Base-by-base conservation (phyloP, 495 filamentous ascomycete genomes). In the Penicillium soppii region DNA sequence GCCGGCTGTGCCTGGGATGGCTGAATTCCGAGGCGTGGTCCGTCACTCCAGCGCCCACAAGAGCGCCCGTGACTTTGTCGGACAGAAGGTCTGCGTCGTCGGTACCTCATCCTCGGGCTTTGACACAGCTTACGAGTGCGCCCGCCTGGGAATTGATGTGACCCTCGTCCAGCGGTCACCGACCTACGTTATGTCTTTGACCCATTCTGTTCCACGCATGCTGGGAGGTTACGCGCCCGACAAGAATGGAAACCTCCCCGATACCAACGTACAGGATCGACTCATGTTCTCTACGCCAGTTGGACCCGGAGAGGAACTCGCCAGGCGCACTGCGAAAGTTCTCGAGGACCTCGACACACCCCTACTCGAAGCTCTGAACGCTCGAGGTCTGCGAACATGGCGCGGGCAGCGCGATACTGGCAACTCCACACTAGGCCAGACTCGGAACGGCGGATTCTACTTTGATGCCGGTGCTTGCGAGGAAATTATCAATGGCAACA, bases 101-200 rank as follows among this genome's bases (percentile, higher is more conserved):
- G 87, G 87, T 3, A 82, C 79, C 44, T 86, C 86, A 65, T 89
- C 88, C 60, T 88, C 84, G 2, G 78, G 75, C 15, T 82, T 88
- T 56, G 87, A 90, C 57, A 90, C 90, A 52, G 81, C 84, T 26
- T 83, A 81, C 63, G 85, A 89, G 52, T 56, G 53, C 17, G 53
- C 53, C 16, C 79, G 84, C 17, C 86, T 87, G 5, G 53, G 53
- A 26, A 83, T 84, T 50, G 73, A 84, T 36, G 83, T 89, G 17
- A 89, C 87, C 17, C 77, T 91, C 52, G 64, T 91, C 12, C 87
- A 91, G 65, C 78, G 87, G 15, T 83, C 81, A 0, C 78, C 78
- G 10, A 89, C 87, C 0, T 81, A 75, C 47, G 82, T 91, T 26
- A 68, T 89, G 29, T 76, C 53, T 30, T 56, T 56, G 47, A 56